phyloP scores from a whole-genome alignment of 139 green algal genomes.

The Axilococcus clingmanii region DNA sequence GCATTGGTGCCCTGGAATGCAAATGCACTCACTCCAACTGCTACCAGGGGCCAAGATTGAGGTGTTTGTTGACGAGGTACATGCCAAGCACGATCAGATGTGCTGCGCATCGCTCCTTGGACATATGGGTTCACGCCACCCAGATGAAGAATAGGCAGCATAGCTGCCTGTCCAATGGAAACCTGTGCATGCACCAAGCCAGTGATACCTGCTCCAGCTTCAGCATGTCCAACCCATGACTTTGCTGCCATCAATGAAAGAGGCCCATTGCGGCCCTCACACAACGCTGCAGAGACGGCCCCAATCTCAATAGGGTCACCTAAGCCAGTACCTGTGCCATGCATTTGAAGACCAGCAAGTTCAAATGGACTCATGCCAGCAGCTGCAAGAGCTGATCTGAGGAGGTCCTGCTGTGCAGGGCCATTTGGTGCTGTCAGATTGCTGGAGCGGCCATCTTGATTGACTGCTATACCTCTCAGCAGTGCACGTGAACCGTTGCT shows the following conservation, averaged over 20 bases:
- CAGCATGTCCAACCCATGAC: conserved; percentile 32
- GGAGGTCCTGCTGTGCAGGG: conserved; percentile 37
- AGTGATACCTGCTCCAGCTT: conserved; percentile 32
- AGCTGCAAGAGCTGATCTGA: conserved; percentile 22
- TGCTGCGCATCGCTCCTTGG: neutral
- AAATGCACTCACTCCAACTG: conserved; percentile 27
- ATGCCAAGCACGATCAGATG: conserved; percentile 1
- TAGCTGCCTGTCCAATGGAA: neutral
- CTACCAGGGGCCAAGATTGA: conserved; percentile 7
- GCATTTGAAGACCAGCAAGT: conserved; percentile 27
- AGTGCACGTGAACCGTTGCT: conserved; percentile 2
- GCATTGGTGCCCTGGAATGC: conserved; percentile 36
- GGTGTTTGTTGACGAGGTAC: neutral
- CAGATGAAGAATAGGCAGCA: conserved; percentile 46
- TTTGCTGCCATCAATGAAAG: conserved; percentile 37
- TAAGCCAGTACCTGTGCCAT: conserved; percentile 39
- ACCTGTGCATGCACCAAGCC: conserved; percentile 19
- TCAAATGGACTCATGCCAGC: neutral
- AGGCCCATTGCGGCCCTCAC: conserved; percentile 9
- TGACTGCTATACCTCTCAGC: conserved; percentile 36
- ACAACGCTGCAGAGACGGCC: conserved; percentile 19
- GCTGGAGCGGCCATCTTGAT: conserved; percentile 54
- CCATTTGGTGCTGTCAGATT: conserved; percentile 55
- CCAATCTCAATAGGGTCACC: conserved; percentile 36
- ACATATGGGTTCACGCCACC: conserved; percentile 43